A percentile compares a stretch with the other conserved stretches of the same genome.
Evolutionary conservation across 2,329 filamentous ascomycete species (phyloP).

Genomic region (Stemphylium beticola): DNA sequence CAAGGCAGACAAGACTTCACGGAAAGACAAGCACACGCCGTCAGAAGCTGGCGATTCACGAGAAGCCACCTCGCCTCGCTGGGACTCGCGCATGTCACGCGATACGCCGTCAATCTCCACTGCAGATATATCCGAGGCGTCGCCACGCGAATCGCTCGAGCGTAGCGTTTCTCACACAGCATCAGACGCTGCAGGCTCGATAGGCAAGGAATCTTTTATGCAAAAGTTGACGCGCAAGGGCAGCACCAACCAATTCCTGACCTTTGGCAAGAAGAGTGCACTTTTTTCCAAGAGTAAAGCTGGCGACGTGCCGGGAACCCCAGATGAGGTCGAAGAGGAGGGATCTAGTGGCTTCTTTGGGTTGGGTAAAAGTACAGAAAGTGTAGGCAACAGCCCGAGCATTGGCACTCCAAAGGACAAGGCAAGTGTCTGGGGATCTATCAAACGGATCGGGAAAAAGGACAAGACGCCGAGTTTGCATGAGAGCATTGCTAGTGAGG

Average conservation of each 20-base stretch:
- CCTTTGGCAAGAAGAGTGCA: conserved; percentile 47
- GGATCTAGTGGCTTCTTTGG: conserved; percentile 22
- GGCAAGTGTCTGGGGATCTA: conserved; percentile 52
- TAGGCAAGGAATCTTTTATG: conserved; percentile 57
- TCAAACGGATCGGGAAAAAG: conserved; percentile 52
- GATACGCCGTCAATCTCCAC: conserved; percentile 54
- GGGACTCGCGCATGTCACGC: conserved; percentile 48
- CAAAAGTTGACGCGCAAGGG: conserved; percentile 57
- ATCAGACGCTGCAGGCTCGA: conserved; percentile 41
- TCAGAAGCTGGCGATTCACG: conserved; percentile 31
- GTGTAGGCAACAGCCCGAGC: conserved; percentile 44
- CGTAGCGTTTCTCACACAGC: conserved; percentile 47
- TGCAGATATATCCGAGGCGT: conserved; percentile 41
- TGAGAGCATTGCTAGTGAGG: conserved; percentile 53
- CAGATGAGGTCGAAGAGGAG: conserved; percentile 51
- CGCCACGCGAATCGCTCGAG: conserved; percentile 51
- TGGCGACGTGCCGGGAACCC: conserved; percentile 43
- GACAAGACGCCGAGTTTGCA: conserved; percentile 56
- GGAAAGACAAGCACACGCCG: conserved; percentile 44
- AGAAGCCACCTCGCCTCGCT: conserved; percentile 35
- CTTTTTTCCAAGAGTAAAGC: conserved; percentile 42
- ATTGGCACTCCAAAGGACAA: conserved; percentile 48
- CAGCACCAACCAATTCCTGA: conserved; percentile 54
- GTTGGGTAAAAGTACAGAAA: conserved; percentile 36
- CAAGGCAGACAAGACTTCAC: conserved; percentile 38